Conservation (phyloP, 805 yeast species). For the Barnettozyma salicaria region DNA sequence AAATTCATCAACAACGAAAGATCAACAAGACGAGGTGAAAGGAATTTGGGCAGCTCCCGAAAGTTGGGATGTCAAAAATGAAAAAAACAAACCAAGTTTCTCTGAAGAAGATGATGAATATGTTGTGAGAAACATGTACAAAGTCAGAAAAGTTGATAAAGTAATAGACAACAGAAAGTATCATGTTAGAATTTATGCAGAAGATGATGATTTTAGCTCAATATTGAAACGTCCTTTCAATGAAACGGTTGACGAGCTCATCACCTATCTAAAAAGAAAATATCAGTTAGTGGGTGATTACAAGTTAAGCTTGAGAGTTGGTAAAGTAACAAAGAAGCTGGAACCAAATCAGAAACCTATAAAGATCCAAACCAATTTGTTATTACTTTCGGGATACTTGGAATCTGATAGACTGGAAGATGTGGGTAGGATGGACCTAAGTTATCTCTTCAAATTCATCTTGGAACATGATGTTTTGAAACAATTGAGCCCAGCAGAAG, state of each 20-base stretch:
- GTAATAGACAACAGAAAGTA: conserved; percentile 29
- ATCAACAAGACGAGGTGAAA: no score
- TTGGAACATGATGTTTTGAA: conserved; percentile 58
- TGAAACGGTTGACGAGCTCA: conserved; percentile 68
- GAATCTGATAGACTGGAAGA: conserved; percentile 71
- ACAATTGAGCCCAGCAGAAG: conserved; percentile 61
- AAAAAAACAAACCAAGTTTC: conserved; percentile 13
- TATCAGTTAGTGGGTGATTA: conserved; percentile 68
- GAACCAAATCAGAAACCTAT: conserved; percentile 72
- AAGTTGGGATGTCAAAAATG: conserved; percentile 51
- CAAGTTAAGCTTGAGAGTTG: conserved; percentile 69
- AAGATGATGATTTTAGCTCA: conserved; percentile 75
- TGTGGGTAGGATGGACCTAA: conserved; percentile 78
- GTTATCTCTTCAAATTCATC: conserved; percentile 75
- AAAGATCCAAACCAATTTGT: conserved; percentile 64
- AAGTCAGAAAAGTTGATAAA: conserved; percentile 27
- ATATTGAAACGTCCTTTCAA: conserved; percentile 76
- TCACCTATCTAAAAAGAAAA: conserved; percentile 68
- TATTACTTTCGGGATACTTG: conserved; percentile 71
- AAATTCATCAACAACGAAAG: background rate
- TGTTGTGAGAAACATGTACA: conserved; percentile 31
- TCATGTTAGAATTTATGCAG: conserved; percentile 69
- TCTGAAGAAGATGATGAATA: conserved; percentile 33
- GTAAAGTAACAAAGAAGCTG: conserved; percentile 67
- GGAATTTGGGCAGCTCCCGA: conserved; percentile 52